Conservation (phyloP, 371 early-diverging fungal species). For the Amoeboaphelidium protococcarum region DNA sequence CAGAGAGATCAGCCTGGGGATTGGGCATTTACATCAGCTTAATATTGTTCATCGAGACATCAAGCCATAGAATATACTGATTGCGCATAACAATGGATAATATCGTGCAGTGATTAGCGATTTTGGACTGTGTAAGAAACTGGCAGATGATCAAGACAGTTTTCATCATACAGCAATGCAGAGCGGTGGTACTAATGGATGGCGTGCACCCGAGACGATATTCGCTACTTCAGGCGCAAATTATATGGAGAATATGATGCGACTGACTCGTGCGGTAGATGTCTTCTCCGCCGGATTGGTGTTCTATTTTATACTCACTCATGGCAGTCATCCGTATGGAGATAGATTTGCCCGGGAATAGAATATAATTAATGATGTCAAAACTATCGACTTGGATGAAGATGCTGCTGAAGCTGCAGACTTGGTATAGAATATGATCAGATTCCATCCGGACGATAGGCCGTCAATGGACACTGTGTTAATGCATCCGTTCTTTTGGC, state of each 20-base stretch:
- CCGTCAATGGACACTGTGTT: constrained; percentile 45
- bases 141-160: constrained; percentile 73
- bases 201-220: constrained; percentile 82
- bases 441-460: constrained; percentile 32
- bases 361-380: background rate
- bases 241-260: background rate
- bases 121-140: constrained; percentile 85
- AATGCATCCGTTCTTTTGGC: constrained; percentile 86
- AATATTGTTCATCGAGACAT: constrained; percentile 92
- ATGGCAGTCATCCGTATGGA: constrained; percentile 86
- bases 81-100: constrained; percentile 7
- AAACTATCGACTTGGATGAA: constrained; percentile 10
- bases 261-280: constrained; percentile 70
- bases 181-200: constrained; percentile 62
- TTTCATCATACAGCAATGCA: constrained; percentile 57
- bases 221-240: background rate
- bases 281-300: constrained; percentile 87
- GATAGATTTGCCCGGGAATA: background rate
- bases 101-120: constrained; percentile 73
- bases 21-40: constrained; percentile 61
- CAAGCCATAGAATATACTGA: constrained; percentile 27
- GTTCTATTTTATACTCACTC: constrained; percentile 61
- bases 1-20: constrained; percentile 47
- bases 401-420: constrained; percentile 62
- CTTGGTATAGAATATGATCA: constrained; percentile 65